Evolutionary conservation across 2,329 filamentous ascomycete species (phyloP), one percentile per base, ranked within the genome.

Genomic region (Cadophora luteo-olivacea): DNA sequence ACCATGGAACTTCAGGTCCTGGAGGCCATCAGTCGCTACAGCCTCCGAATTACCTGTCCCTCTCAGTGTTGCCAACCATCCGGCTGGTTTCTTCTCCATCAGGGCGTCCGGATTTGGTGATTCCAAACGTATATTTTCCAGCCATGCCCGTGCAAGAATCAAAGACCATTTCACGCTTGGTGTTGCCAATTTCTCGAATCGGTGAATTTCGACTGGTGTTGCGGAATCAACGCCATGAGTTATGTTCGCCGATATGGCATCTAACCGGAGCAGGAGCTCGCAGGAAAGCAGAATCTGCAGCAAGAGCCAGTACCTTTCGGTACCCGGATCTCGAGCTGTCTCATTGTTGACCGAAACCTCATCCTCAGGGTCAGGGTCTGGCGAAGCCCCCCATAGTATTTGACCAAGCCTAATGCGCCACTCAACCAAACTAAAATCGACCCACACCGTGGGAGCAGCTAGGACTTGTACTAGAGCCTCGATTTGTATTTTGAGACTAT

Each of bases 391-490:
- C 90, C 91, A 93, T 1, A 93, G 79, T 52, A 93, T 84, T 78
- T 92, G 91, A 7, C 91, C 91, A 1, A 93, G 82, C 14, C 90
- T 84, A 68, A 93, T 90, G 48, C 91, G 85, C 90, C 90, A 93
- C 76, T 93, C 91, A 7, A 93, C 88, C 38, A 89, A 84, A 24
- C 89, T 91, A 72, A 93, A 91, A 78, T 93, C 90, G 63, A 91
- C 85, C 91, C 91, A 93, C 57, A 92, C 86, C 66, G 90, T 89
- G 65, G 88, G 84, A 8, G 87, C 81, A 0, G 85, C 86, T 55
- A 93, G 83, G 11, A 91, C 86, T 75, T 88, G 88, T 57, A 93
- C 84, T 22, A 93, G 80, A 4, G 88, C 86, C 72, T 89, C 84
- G 66, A 93, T 92, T 76, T 93, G 91, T 45, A 91, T 88, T 54